Base-by-base conservation (phyloP, 73 alveolate genomes). In the Paramecium caudatum region DNA sequence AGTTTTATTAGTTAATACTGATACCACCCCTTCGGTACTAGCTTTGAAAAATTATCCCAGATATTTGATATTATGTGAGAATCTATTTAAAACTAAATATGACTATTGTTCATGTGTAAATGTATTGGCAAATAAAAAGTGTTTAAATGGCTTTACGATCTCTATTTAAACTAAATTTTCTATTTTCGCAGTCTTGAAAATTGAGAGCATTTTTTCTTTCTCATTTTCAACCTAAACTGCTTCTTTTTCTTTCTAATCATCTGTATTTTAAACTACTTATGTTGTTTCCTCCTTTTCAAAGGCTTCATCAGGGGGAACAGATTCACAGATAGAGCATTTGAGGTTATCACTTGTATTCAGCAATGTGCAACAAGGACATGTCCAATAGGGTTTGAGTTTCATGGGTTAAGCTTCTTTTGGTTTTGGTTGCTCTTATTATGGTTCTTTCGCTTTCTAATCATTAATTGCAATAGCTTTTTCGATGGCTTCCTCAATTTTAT, bases 401-500 rank as follows among this genome's bases (percentile, higher is more conserved):
- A 13, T 8, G 27, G 17, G 8, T 16, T 74, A 41, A 17, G 10
- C 46, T 68, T 68, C 84, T 68, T 68, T 4, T 55, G 23, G 16
- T 65, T 33, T 23, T 32, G 88, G 43, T 45, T 36, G 5, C 15
- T 74, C 25, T 13, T 13, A 13, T 48, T 15, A 21, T 74, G 17
- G n/a, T 15, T 74, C 88, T 37, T 74, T 74, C 6, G 62, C 46
- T 23, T 74, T 74, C 43, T 74, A 4, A 8, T 74, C 88, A n/a
- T 37, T 41, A 36, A 74, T 37, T 19, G 13, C 43, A 2, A 41
- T 16, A n/a, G 32, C 88, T 41, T 41, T 37, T 12, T 74, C 88
- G 16, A 74, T 74, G 3, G 88, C 88, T 8, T 37, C 69, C 10
- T 74, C 88, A 43, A 74, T 37, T 4, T 37, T 74, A 19, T 74